Evolutionary conservation across 352 stramenopile genomes (phyloP), one percentile per base, ranked within the genome.

Genomic region (Pythium myriotylum): DNA sequence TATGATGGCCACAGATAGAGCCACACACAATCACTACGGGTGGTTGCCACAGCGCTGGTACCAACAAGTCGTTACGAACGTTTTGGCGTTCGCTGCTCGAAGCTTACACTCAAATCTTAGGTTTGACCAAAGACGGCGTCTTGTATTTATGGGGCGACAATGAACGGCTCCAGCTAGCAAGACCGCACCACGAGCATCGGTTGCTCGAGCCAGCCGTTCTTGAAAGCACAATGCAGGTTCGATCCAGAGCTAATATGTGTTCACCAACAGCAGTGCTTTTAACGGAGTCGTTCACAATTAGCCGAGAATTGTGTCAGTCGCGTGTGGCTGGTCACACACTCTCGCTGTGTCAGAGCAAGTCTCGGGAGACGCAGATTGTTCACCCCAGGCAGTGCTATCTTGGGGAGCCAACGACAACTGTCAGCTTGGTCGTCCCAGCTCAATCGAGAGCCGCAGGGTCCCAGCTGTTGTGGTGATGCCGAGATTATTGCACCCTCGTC

Each of bases 91-190:
- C 7, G 39, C 39, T 26, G 14, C 26, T 12, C 41, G 13, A 43
- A 6, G 37, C 8, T 43, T 20, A 16, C 5, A 16, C 5, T 20
- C 37, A 20, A 20, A 6, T 4, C 5, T 4, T 16, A 64, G 54
- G 23, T 1, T 20, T 58, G 23, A 55, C 8, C 24, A n/a, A n/a
- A 7, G 55, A 64, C 33, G 71, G 77, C 4, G 20, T 59, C 26
- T 65, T 95, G 2, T 95, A 82, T 40, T 42, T 89, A 0, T 95
- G 86, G 86, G 86, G 86, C 3, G 79, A 82, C 7, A 75, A 90
- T 54, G 83, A 83, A 32, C 77, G 75, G 40, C 46, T 56, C 1
- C 86, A 93, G 43, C 58, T 92, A 12, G 49, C 41, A 0, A 22
- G 17, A 27, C 8, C 29, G 4, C 20, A 19, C 16, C 39, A 42